Evolutionary conservation across 2,329 filamentous ascomycete species (phyloP).

Genomic region (Aspergillus proliferans): DNA sequence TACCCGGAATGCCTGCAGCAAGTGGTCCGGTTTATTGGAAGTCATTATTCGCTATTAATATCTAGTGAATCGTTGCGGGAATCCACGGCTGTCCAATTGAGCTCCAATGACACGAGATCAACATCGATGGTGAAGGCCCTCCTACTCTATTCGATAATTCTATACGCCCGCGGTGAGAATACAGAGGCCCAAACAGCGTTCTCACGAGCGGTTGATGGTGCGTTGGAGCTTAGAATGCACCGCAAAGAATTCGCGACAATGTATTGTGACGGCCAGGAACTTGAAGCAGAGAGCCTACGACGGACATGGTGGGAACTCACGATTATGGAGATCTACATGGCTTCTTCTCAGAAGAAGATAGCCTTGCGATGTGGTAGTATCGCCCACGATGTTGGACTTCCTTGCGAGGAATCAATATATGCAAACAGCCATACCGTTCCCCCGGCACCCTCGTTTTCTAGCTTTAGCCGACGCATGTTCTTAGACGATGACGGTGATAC

Average conservation of each 20-base stretch:
- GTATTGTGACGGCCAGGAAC: conserved; percentile 41
- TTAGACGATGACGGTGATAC: conserved; percentile 52
- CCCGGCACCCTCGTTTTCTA: conserved; percentile 50
- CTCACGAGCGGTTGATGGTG: conserved; percentile 59
- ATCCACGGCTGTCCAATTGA: conserved; percentile 18
- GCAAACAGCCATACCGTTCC: conserved; percentile 48
- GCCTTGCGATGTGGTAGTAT: conserved; percentile 64
- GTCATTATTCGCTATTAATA: conserved; percentile 41
- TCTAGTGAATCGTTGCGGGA: conserved; percentile 19
- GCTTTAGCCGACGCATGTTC: conserved; percentile 60
- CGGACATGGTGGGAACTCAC: conserved; percentile 84
- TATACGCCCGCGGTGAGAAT: conserved; percentile 30
- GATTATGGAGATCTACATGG: conserved; percentile 71
- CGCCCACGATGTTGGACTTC: conserved; percentile 60
- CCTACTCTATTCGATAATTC: conserved; percentile 30
- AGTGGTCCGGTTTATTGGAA: conserved; percentile 49
- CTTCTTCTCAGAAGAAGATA: conserved; percentile 50
- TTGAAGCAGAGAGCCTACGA: conserved; percentile 74
- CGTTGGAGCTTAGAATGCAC: conserved; percentile 69
- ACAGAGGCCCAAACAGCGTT: conserved; percentile 41
- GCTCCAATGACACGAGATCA: conserved; percentile 19
- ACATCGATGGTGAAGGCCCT: conserved; percentile 33
- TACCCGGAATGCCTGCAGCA: conserved; percentile 43
- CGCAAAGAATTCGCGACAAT: conserved; percentile 51
- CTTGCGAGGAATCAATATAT: conserved; percentile 67